A percentile compares a stretch with the other conserved stretches of the same genome.
These are phyloP conservation scores for Solanum corneliomulleri DNA, from an alignment of 257 asterid species.

Conservation along the genomic window DNA sequence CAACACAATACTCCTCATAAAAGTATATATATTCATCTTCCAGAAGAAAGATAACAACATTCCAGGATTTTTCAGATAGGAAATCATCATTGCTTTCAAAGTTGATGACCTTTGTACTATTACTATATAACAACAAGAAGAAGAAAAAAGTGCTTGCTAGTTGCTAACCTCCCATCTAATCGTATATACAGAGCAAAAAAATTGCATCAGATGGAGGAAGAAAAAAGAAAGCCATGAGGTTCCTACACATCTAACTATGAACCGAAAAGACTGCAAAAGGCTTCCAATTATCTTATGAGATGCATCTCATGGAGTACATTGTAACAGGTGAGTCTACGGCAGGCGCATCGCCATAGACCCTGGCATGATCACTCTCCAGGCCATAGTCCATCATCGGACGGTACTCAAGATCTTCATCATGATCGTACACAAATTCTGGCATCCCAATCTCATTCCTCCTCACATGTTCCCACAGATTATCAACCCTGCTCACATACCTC, in stretches of 20 bases:
- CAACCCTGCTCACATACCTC: conserved; percentile 56
- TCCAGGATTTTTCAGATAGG: background rate
- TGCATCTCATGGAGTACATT: conserved; percentile 67
- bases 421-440: conserved; percentile 76
- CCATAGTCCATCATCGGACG: conserved; percentile 63
- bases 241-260: background rate
- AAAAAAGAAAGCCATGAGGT: background rate
- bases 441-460: conserved; percentile 55
- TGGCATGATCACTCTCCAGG: conserved; percentile 76
- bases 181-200: background rate
- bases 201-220: background rate
- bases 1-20: background rate
- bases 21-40: background rate
- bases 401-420: conserved; percentile 71
- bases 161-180: background rate
- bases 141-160: background rate
- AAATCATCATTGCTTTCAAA: background rate
- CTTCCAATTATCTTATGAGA: conserved; percentile 20
- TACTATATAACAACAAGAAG: background rate
- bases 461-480: conserved; percentile 63
- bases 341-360: conserved; percentile 24
- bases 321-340: conserved; percentile 28
- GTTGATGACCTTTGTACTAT: background rate
- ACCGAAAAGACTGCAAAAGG: background rate
- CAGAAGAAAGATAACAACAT: background rate